Conservation (phyloP, 2,329 filamentous ascomycete genomes). For the Verticillium klebahnii region DNA sequence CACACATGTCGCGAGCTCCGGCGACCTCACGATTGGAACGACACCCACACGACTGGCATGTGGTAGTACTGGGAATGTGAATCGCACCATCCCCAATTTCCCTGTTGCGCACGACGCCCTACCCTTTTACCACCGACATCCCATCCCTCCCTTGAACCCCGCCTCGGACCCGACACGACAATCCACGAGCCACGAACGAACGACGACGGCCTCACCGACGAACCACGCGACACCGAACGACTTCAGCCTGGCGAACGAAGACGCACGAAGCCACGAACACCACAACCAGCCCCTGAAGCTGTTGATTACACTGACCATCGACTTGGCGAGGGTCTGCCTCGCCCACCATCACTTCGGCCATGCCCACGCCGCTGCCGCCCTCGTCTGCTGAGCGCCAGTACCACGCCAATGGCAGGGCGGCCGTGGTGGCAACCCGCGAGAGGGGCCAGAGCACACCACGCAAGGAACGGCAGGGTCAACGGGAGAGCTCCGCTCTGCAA, state of each 20-base stretch:
- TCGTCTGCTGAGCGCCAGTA: conserved; percentile 31
- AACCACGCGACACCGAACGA: neutral
- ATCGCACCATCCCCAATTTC: neutral
- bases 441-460: conserved; percentile 54
- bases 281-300: neutral
- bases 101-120: neutral
- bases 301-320: conserved; percentile 22
- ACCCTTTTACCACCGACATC: neutral
- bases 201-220: neutral
- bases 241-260: neutral
- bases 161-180: neutral
- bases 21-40: neutral
- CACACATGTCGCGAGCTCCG: neutral
- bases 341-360: conserved; percentile 13
- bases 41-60: conserved; percentile 7
- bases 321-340: neutral
- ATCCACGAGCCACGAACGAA: neutral
- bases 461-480: conserved; percentile 47
- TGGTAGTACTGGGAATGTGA: conserved; percentile 1
- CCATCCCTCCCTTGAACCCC: neutral
- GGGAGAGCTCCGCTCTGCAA: conserved; percentile 62
- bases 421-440: conserved; percentile 37
- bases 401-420: conserved; percentile 38
- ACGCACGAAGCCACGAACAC: neutral
- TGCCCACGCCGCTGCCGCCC: conserved; percentile 27